These are phyloP conservation scores for Ilyonectria destructans DNA, from an alignment of 2,329 filamentous ascomycete species.

Conservation along the genomic window DNA sequence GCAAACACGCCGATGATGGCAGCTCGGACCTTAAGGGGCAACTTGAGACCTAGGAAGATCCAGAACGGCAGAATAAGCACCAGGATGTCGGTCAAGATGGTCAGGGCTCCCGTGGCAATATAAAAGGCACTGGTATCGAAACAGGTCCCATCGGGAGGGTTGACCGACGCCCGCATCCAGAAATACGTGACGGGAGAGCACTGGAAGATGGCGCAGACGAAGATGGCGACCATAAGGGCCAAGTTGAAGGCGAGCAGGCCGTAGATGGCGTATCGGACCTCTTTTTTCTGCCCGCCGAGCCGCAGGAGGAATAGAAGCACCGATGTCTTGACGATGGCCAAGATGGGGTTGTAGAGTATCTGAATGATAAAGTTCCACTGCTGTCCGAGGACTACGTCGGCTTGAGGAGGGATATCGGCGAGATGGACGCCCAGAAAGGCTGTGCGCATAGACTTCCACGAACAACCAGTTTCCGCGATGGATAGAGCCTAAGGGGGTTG, in stretches of 20 bases:
- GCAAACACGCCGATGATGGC: constrained; percentile 59
- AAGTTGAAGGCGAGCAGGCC: constrained; percentile 54
- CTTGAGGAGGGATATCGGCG: constrained; percentile 51
- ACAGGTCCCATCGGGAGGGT: constrained; percentile 46
- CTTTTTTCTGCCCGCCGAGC: constrained; percentile 55
- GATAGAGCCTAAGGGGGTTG: constrained; percentile 21
- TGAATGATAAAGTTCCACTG: constrained; percentile 58
- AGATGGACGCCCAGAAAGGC: constrained; percentile 48
- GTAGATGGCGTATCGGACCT: constrained; percentile 49
- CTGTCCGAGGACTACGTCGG: constrained; percentile 42
- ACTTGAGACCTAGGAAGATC: constrained; percentile 59
- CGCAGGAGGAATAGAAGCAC: constrained; percentile 62
- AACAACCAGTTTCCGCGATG: constrained; percentile 36
- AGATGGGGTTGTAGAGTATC: constrained; percentile 62
- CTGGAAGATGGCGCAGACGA: constrained; percentile 59
- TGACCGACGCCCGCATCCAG: constrained; percentile 20
- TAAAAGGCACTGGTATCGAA: constrained; percentile 53
- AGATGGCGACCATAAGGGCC: constrained; percentile 54
- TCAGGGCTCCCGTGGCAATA: constrained; percentile 54
- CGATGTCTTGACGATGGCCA: constrained; percentile 63
- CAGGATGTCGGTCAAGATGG: constrained; percentile 60
- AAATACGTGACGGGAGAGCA: constrained; percentile 52
- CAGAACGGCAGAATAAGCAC: constrained; percentile 58
- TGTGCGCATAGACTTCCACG: constrained; percentile 38
- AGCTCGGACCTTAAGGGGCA: constrained; percentile 55